Conservation (phyloP, 2,329 filamentous ascomycete species). For the Sporothrix euskadiensis region DNA sequence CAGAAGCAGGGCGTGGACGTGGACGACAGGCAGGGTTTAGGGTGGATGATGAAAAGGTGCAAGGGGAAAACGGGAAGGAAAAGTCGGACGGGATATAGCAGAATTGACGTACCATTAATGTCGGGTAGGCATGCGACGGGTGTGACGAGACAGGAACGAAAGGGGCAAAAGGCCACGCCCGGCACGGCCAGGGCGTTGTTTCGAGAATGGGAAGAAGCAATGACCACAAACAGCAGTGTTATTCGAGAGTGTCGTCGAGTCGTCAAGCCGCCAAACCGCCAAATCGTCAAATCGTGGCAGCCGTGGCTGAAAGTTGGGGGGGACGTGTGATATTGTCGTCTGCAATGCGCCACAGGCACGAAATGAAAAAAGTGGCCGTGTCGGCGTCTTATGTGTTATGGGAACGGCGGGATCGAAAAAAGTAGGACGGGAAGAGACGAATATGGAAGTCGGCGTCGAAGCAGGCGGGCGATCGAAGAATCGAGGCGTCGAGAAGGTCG, state of each 20-base stretch:
- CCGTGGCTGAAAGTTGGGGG: slow-evolving; percentile 3
- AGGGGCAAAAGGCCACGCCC: not conserved
- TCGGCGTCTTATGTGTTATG: slow-evolving; percentile 13
- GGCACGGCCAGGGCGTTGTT: not conserved
- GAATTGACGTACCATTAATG: slow-evolving; percentile 18
- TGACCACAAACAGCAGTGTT: not conserved
- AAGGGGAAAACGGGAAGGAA: slow-evolving; percentile 12
- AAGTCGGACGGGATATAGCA: not conserved
- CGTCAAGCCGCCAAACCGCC: no score
- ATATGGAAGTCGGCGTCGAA: not conserved
- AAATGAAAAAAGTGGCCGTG: not conserved
- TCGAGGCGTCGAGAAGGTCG: not conserved
- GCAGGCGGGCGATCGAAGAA: not conserved
- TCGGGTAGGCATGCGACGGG: slow-evolving; percentile 18
- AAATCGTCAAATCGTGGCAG: not conserved
- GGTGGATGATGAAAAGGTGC: not conserved
- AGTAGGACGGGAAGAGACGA: not conserved
- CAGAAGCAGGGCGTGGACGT: not conserved
- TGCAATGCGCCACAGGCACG: slow-evolving; percentile 6
- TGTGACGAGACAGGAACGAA: slow-evolving; percentile 6
- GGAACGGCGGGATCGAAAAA: not conserved
- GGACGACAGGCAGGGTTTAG: slow-evolving; percentile 8
- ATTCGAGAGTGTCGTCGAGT: not conserved
- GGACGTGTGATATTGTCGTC: not conserved
- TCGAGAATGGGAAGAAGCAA: not conserved